Evolutionary conservation across 1,284 basidiomycete genomes (phyloP), one percentile per base, ranked within the genome.

Genomic region (Ustilago tritici): DNA sequence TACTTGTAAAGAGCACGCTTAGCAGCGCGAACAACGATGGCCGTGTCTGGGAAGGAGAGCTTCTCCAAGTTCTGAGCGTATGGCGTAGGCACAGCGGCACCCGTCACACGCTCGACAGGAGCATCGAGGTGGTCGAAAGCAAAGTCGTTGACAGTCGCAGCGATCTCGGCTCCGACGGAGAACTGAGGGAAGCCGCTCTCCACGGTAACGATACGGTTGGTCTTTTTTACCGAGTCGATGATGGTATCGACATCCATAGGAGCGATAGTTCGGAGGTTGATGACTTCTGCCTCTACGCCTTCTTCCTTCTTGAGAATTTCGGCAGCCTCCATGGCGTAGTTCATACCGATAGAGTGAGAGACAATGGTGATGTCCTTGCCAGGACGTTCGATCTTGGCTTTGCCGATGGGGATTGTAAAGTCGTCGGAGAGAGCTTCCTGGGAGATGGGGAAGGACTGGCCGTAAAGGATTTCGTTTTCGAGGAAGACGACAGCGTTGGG

Each of bases 381-480:
- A 86, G 92, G 91, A 65, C 93, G 92, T 88, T 99, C 96, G 69
- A 99, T 89, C 89, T 99, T 98, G 87, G 93, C 93, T 89, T 99
- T 98, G 86, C 97, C 97, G 84, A 99, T 98, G 54, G 95, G 95
- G 70, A 99, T 89, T 62, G 87, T 65, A 82, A 96, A 99, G 88
- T 95, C 92, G 87, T 97, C 94, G 59, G 94, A 95, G 90, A 98
- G 92, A 80, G 93, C 95, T 87, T 97, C 96, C 79, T 92, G 88
- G 52, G 94, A 94, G 91, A 99, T 93, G 67, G 95, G 94, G 92
- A 99, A 99, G 23, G 92, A 91, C 78, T 95, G 91, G 88, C 97
- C 97, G 89, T 99, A 99, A 86, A 99, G 88, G 91, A 99, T 95
- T 89, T 99, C 97, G 88, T 99, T 99, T 87, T 99, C 97, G 61